phyloP scores from a whole-genome alignment of 2,329 filamentous ascomycete species.

The Penicillium corylophilum region DNA sequence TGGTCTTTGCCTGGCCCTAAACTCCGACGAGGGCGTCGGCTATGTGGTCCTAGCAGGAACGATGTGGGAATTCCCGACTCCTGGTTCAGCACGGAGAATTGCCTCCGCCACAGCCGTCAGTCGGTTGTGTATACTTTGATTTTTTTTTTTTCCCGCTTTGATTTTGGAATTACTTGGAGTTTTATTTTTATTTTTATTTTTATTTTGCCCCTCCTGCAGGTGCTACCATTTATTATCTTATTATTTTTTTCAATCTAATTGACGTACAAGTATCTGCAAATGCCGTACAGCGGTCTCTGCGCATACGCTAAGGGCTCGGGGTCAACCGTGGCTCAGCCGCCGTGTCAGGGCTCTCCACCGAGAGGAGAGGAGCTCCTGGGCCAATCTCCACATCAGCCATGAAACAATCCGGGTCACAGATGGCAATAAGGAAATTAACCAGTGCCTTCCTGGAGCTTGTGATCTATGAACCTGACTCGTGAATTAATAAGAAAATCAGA shows the following conservation, averaged over 20 bases:
- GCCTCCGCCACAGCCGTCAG: neutral
- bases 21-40: constrained; percentile 1
- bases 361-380: constrained; percentile 14
- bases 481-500: neutral
- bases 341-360: constrained; percentile 6
- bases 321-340: constrained; percentile 16
- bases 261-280: neutral
- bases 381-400: constrained; percentile 26
- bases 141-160: neutral
- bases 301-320: constrained; percentile 1
- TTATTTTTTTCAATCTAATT: too few relatives aligned
- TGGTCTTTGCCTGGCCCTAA: constrained; percentile 11
- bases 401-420: constrained; percentile 25
- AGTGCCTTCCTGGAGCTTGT: neutral
- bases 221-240: too few relatives aligned
- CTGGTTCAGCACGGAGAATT: neutral
- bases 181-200: too few relatives aligned
- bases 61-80: neutral
- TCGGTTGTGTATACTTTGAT: neutral
- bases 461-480: constrained; percentile 1
- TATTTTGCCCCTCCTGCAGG: too few relatives aligned
- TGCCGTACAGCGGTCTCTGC: neutral
- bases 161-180: too few relatives aligned
- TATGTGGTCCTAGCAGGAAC: neutral
- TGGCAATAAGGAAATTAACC: constrained; percentile 13